Evolutionary conservation across 2,329 filamentous ascomycete genomes (phyloP).

Genomic region (Monosporascus sp.): DNA sequence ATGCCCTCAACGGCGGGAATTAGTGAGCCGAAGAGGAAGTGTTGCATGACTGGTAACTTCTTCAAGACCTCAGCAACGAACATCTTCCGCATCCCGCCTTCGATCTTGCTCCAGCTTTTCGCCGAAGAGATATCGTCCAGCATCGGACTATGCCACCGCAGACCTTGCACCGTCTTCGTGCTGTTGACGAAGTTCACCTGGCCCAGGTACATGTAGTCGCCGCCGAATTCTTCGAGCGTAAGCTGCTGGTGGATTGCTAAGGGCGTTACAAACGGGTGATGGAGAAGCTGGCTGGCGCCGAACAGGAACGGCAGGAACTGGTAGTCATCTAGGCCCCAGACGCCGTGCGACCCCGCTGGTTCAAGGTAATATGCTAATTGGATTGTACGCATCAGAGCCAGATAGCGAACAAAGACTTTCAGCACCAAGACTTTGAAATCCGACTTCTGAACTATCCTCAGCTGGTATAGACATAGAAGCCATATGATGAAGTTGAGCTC

Average conservation of each 20-base stretch:
- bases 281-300: conserved; percentile 81
- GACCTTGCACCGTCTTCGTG: conserved; percentile 90
- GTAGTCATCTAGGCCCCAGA: conserved; percentile 97
- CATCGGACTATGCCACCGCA: conserved; percentile 98
- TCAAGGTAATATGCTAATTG: conserved; percentile 95
- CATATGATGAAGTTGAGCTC: conserved; percentile 97
- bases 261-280: conserved; percentile 75
- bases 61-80: conserved; percentile 87
- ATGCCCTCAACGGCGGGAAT: conserved; percentile 78
- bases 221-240: conserved; percentile 77
- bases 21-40: conserved; percentile 88
- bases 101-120: conserved; percentile 86
- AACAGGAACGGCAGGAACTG: conserved; percentile 95
- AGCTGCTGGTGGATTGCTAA: conserved; percentile 82
- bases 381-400: conserved; percentile 78
- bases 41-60: conserved; percentile 97
- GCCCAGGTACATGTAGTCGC: conserved; percentile 83
- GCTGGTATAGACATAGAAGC: conserved; percentile 87
- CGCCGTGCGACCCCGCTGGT: conserved; percentile 91
- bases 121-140: conserved; percentile 93
- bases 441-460: conserved; percentile 54
- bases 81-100: conserved; percentile 94
- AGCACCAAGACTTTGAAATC: conserved; percentile 75
- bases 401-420: conserved; percentile 74
- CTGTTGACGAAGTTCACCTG: conserved; percentile 93